Evolutionary conservation across 2,329 filamentous ascomycete genomes (phyloP).

Genomic region (Colletotrichum aenigma): DNA sequence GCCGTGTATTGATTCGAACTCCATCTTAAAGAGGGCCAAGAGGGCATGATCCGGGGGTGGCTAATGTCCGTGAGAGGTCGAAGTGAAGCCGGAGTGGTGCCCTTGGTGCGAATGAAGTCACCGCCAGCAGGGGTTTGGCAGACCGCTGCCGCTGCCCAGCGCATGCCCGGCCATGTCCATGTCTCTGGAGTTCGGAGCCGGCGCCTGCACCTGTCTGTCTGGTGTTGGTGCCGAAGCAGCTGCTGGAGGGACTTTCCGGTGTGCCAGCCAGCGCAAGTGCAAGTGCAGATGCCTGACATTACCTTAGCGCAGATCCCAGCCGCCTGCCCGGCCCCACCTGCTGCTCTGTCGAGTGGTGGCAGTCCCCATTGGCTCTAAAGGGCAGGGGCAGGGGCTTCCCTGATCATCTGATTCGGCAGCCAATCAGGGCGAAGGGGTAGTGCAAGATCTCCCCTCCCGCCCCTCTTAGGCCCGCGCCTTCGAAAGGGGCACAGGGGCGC

Average conservation of each 20-base stretch:
- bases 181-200: not conserved
- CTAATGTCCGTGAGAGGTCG: not conserved
- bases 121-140: not conserved
- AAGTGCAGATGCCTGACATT: slow-evolving; percentile 8
- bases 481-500: not conserved
- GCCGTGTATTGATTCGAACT: not conserved
- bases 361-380: not conserved
- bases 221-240: not conserved
- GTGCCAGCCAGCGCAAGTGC: not conserved
- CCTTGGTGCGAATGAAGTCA: slow-evolving; percentile 1
- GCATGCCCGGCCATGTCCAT: not conserved
- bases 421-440: not conserved
- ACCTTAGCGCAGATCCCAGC: slow-evolving; percentile 19
- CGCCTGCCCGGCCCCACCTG: not conserved
- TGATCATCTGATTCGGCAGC: not conserved
- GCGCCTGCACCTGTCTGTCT: not conserved
- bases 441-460: not conserved
- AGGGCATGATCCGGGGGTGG: not conserved
- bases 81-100: not conserved
- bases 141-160: slow-evolving; percentile 6
- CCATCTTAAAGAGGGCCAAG: not conserved
- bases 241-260: not conserved
- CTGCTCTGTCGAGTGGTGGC: not conserved
- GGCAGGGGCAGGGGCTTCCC: not conserved
- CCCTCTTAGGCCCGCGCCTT: not conserved